Evolutionary conservation across 2,329 filamentous ascomycete species (phyloP), one percentile per base, ranked within the genome.

Genomic region (Exophiala mesophila): DNA sequence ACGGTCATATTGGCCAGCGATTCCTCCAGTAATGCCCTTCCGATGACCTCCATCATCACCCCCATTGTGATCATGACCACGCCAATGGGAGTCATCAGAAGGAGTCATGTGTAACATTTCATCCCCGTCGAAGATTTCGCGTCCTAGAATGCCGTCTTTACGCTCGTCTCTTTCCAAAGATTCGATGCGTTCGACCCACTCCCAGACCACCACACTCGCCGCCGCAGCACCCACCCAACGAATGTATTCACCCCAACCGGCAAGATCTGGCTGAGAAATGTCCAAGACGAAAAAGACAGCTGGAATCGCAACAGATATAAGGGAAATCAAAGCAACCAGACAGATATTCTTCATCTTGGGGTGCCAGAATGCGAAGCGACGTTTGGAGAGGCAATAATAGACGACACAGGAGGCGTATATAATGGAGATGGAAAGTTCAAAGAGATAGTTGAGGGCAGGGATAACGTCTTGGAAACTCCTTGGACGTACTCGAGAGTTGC

Each of bases 111-210:
- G 85, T 26, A 94, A 72, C 82, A 92, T 94, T 59, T 95, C 89
- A 57, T 96, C 89, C 3, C 88, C 89, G 55, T 96, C 89, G 58
- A 94, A 95, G 0, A 96, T 81, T 59, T 96, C 89, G 50, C 89
- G 74, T 3, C 89, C 89, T 1, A 96, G 68, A 41, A 96, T 94
- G 1, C 89, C 89, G 55, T 94, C 88, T 64, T 94, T 94, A 65
- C 89, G 88, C 62, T 95, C 88, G 62, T 95, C 88, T 54, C 89
- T 79, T 67, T 96, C 89, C 48, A 95, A 65, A 0, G 88, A 87
- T 62, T 96, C 89, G 36, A 96, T 96, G 18, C 89, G 78, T 64
- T 96, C 89, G 3, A 96, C 89, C 89, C 89, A 96, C 64, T 96
- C 89, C 89, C 89, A 96, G 2, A 96, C 89, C 16, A 95, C 86